Evolutionary conservation across 2,329 filamentous ascomycete genomes (phyloP).

Genomic region (Colletotrichum kahawae): DNA sequence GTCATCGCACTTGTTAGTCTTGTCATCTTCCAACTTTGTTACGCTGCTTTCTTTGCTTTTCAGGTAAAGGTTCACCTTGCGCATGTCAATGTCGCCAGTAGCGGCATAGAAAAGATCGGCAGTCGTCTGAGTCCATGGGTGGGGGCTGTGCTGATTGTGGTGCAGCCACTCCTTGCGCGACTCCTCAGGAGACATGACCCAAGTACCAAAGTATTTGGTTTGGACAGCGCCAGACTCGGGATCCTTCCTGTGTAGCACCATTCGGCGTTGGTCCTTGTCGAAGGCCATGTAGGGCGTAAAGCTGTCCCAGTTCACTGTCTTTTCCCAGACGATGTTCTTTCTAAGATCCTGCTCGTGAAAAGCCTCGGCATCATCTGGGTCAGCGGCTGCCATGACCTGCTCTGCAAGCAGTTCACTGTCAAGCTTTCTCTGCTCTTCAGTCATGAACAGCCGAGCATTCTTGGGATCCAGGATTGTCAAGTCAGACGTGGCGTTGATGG

Average conservation of each 20-base stretch:
- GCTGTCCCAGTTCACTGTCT: not conserved
- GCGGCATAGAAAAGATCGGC: constrained; percentile 26
- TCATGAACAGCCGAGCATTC: not conserved
- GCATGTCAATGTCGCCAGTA: constrained; percentile 23
- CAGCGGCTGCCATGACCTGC: not conserved
- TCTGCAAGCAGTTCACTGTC: not conserved
- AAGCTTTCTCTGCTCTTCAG: not conserved
- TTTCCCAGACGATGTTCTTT: constrained; percentile 15
- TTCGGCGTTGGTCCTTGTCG: not conserved
- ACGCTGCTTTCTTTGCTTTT: not conserved
- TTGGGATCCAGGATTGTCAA: not conserved
- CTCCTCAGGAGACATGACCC: not conserved
- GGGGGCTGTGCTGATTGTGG: constrained; percentile 13
- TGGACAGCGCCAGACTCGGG: constrained; percentile 7
- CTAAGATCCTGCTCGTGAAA: not conserved
- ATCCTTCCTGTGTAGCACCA: constrained; percentile 2
- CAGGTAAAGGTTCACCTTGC: constrained; percentile 30
- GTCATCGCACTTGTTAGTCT: not conserved
- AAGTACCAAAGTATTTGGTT: not conserved
- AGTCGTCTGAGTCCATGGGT: constrained; percentile 7
- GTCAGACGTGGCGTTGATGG: not conserved
- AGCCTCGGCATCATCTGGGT: not conserved
- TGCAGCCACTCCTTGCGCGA: constrained; percentile 15
- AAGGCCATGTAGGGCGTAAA: not conserved
- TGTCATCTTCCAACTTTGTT: not conserved